Conservation (phyloP, 805 yeast species). For the Metschnikowia matae region DNA sequence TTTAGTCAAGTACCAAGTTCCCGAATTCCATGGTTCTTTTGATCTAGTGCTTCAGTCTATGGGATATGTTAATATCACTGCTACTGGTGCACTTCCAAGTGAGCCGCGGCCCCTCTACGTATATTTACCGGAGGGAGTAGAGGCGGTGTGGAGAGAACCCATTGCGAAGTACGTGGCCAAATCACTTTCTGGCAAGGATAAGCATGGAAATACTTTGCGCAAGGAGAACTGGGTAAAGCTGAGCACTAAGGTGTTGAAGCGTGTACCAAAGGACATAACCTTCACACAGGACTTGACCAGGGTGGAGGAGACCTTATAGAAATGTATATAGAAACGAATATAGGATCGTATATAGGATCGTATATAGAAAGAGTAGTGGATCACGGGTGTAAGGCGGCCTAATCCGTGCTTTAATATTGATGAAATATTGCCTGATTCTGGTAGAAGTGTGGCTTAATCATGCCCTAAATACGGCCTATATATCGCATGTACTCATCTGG, state of each 20-base stretch:
- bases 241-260: constrained; percentile 19
- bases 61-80: constrained; percentile 59
- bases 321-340: neutral
- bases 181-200: constrained; percentile 30
- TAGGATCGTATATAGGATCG: neutral
- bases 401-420: no score
- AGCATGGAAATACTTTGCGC: constrained; percentile 19
- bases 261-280: constrained; percentile 13
- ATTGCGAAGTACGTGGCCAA: constrained; percentile 38
- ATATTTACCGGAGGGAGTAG: constrained; percentile 55
- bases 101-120: constrained; percentile 28
- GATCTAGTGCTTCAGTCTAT: constrained; percentile 62
- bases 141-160: constrained; percentile 52
- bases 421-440: no score
- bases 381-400: no score
- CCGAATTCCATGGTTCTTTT: constrained; percentile 66
- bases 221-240: constrained; percentile 21
- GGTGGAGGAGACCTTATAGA: neutral
- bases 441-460: no score
- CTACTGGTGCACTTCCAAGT: constrained; percentile 45
- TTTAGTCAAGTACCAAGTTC: constrained; percentile 43
- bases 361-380: neutral
- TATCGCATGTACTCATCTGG: no score
- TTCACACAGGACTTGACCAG: neutral
- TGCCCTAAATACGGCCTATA: no score